Percentiles rank a stretch among this genome's conserved stretches.
phyloP scores from a whole-genome alignment of 176 grass and related monocot genomes.

The Lolium multiflorum region DNA sequence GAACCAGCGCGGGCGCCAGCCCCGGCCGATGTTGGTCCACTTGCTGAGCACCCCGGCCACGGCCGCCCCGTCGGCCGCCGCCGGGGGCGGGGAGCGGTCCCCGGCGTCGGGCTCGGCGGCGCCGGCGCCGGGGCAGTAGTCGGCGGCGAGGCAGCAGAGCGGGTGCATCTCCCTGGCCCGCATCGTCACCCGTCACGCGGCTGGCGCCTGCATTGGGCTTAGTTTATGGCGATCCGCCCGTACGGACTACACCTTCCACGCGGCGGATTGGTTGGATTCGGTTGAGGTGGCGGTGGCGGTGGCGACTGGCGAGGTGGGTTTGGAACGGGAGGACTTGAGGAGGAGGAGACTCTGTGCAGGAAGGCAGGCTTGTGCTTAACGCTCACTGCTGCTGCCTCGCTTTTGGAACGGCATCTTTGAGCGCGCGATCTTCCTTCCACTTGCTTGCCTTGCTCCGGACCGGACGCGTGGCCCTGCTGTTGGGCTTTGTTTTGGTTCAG shows the following conservation, averaged over 20 bases:
- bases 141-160: slow-evolving; percentile 87
- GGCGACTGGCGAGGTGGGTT: not conserved
- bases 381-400: slow-evolving; percentile 26
- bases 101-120: not conserved
- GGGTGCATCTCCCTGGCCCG: slow-evolving; percentile 83
- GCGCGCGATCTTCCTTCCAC: not conserved
- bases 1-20: slow-evolving; percentile 93
- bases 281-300: not conserved
- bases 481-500: not conserved
- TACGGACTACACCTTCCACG: slow-evolving; percentile 2
- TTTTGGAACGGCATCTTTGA: slow-evolving; percentile 27
- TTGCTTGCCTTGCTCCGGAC: not conserved
- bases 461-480: not conserved
- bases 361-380: slow-evolving; percentile 37
- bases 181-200: slow-evolving; percentile 23
- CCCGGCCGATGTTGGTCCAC: slow-evolving; percentile 94
- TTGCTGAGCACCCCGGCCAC: slow-evolving; percentile 86
- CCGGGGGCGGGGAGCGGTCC: slow-evolving; percentile 1
- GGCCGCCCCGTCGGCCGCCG: not conserved
- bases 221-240: not conserved
- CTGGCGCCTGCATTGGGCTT: not conserved
- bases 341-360: slow-evolving; percentile 4
- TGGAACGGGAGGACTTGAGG: not conserved
- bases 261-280: slow-evolving; percentile 29
- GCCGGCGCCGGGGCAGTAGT: slow-evolving; percentile 42